Evolutionary conservation across 257 asterid species (phyloP), one percentile per base, ranked within the genome.

Genomic region (Primulina huaijiensis): DNA sequence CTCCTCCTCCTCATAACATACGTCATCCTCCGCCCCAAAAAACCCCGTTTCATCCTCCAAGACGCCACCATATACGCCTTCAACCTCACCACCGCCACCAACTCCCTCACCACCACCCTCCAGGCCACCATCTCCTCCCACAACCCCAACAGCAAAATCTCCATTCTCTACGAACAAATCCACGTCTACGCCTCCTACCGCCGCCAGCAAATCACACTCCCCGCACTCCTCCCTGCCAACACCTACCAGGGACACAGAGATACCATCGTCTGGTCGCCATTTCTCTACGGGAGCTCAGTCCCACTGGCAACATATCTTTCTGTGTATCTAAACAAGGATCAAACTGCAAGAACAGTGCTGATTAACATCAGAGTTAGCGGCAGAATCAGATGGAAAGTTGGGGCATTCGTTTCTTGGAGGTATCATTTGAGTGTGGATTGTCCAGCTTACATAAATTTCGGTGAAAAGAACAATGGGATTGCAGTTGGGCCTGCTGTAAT

Each of bases 241-340:
- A 61, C 80, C 2, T 85, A 85, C 37, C 90, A 85, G 72, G 88
- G 88, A 6, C 89, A 86, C 76, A 84, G 80, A 38, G 92, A 86
- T 31, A 53, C 71, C 72, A 67, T 80, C 29, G 80, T 86, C 12
- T 86, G 92, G 89, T 82, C 92, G 30, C 92, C 92, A 65, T 82
- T 82, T 38, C 77, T 86, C 40, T 75, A 78, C 68, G 89, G 92
- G 0, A 23, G 68, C 75, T 16, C 74, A 5, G 84, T 86, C 2
- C 83, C 92, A 14, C 71, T 84, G 56, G 86, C 90, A 7, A 85
- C 90, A 16, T 79, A 66, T 73, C 68, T 71, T 21, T 75, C 77
- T 17, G 68, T 61, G 14, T 30, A 68, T 0, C 79, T 87, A 6
- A 25, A 30, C 57, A 77, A 86, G 77, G 92, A 86, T 50, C 76